Evolutionary conservation across 202 grass and related monocot species (phyloP).

Genomic region (Zizania palustris): DNA sequence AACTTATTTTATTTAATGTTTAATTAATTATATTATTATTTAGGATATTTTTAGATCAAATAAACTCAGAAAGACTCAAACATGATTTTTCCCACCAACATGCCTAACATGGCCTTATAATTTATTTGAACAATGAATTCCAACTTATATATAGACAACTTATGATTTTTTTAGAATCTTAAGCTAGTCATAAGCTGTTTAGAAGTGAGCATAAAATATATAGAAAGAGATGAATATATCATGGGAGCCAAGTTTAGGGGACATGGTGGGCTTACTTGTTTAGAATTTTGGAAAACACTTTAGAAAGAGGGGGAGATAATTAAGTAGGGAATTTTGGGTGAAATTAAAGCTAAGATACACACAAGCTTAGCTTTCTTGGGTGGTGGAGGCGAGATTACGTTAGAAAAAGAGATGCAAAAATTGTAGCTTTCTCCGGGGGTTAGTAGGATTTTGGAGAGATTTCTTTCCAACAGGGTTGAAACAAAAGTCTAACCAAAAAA

Average conservation of each 20-base stretch:
- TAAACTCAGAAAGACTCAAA: too few relatives aligned
- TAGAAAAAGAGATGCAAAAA: constrained; percentile 47
- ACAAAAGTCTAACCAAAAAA: constrained; percentile 55
- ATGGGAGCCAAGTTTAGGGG: constrained; percentile 52
- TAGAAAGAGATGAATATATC: constrained; percentile 40
- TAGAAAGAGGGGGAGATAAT: constrained; percentile 43
- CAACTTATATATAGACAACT: too few relatives aligned
- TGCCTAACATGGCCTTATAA: too few relatives aligned
- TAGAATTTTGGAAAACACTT: constrained; percentile 78
- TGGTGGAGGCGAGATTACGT: constrained; percentile 80
- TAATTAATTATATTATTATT: too few relatives aligned
- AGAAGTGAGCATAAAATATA: too few relatives aligned
- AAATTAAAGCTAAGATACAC: constrained; percentile 50
- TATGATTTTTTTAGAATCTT: too few relatives aligned
- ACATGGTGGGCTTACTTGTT: constrained; percentile 75
- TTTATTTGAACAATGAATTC: too few relatives aligned
- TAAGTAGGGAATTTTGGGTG: constrained; percentile 53
- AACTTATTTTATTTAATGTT: too few relatives aligned
- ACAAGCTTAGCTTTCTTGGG: constrained; percentile 44
- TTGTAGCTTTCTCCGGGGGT: constrained; percentile 56
- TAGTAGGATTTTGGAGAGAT: constrained; percentile 75
- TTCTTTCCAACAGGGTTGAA: constrained; percentile 52
- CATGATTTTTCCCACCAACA: too few relatives aligned
- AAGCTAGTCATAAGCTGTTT: too few relatives aligned
- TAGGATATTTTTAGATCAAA: too few relatives aligned